These are phyloP conservation scores for Cicer chorassanicum DNA, from an alignment of 306 rosid genomes.

Conservation along the genomic window DNA sequence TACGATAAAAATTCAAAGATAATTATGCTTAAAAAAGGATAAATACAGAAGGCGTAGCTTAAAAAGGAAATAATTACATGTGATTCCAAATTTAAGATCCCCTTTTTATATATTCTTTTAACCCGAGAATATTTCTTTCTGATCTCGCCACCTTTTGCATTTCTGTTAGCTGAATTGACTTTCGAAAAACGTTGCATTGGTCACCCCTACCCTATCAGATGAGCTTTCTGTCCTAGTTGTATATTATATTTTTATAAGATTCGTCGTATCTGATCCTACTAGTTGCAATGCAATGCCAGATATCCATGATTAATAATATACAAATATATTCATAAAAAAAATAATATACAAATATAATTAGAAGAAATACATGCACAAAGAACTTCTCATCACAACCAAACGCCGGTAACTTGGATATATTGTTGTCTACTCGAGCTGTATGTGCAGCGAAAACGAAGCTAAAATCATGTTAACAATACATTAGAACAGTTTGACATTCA, in stretches of 20 bases:
- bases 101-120: background rate
- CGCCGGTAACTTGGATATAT: background rate
- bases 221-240: too few species aligned
- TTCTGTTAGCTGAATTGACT: background rate
- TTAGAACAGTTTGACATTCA: constrained; percentile 10
- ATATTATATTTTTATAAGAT: too few species aligned
- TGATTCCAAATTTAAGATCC: background rate
- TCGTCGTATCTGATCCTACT: background rate
- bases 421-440: background rate
- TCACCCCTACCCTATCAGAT: too few species aligned
- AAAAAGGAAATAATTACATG: background rate
- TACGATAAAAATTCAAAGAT: background rate
- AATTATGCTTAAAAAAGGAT: background rate
- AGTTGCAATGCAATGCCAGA: background rate
- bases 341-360: background rate
- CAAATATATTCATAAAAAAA: background rate
- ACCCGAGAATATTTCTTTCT: background rate
- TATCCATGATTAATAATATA: background rate
- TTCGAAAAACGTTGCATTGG: background rate
- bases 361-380: background rate
- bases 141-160: background rate
- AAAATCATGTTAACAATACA: background rate
- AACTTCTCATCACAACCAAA: background rate
- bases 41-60: background rate
- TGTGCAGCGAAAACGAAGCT: background rate